Conservation (phyloP, 2,329 filamentous ascomycete genomes). For the Thelonectria olida region DNA sequence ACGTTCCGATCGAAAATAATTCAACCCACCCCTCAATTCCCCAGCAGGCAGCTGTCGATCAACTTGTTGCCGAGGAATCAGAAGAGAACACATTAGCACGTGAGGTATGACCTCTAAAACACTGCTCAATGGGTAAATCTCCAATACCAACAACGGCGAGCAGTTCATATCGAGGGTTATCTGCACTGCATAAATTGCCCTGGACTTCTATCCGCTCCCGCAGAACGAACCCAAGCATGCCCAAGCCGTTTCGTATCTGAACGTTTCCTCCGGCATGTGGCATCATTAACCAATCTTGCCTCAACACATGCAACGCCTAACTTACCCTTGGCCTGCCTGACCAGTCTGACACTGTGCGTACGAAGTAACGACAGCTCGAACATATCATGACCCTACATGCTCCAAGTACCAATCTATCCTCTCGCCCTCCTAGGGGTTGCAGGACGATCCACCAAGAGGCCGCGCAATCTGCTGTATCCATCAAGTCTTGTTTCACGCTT, state of each 20-base stretch:
- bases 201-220: neutral
- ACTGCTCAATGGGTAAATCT: neutral
- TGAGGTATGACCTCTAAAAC: neutral
- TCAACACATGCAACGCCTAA: neutral
- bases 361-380: no score
- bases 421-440: neutral
- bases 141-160: neutral
- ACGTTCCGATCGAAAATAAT: neutral
- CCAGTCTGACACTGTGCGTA: no score
- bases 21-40: no score
- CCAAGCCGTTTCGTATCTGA: no score
- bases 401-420: neutral
- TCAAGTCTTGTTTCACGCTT: constrained; percentile 5
- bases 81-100: neutral
- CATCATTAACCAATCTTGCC: neutral
- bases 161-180: neutral
- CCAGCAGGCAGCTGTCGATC: neutral
- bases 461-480: constrained; percentile 3
- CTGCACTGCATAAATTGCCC: neutral
- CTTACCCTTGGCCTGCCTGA: neutral
- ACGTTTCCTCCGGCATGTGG: neutral
- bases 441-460: neutral
- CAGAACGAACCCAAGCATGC: neutral
- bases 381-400: neutral
- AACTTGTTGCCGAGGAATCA: neutral